Evolutionary conservation across 331 rosid species (phyloP).

Genomic region (Quercus phellos): DNA sequence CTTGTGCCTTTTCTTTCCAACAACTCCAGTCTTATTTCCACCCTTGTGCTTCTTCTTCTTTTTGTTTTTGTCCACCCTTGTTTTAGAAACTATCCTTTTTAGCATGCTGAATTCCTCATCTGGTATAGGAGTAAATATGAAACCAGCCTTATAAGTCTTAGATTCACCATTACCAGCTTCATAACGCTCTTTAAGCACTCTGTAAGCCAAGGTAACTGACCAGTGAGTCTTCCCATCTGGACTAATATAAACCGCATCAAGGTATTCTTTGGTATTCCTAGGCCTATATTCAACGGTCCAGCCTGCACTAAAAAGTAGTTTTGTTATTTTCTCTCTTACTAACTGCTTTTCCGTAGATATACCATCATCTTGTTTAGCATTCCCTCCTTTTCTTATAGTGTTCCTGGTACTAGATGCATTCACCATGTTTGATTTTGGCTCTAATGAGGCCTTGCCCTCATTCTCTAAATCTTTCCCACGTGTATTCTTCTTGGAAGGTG

Average conservation of each 20-base stretch:
- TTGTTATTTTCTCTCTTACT: constrained; percentile 66
- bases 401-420: constrained; percentile 4
- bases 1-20: constrained; percentile 30
- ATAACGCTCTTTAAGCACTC: constrained; percentile 47
- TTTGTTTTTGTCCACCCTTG: constrained; percentile 13
- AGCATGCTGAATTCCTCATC: constrained; percentile 52
- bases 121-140: constrained; percentile 61
- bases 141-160: constrained; percentile 43
- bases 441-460: constrained; percentile 27
- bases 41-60: constrained; percentile 12
- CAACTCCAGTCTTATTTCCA: constrained; percentile 19
- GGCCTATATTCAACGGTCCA: constrained; percentile 83
- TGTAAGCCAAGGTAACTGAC: constrained; percentile 92
- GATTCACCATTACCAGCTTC: constrained; percentile 66
- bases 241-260: constrained; percentile 82
- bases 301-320: constrained; percentile 63
- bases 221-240: constrained; percentile 77
- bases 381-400: constrained; percentile 3
- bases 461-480: constrained; percentile 23
- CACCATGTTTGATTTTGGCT: constrained; percentile 14
- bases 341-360: constrained; percentile 36
- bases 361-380: constrained; percentile 5
- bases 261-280: constrained; percentile 48
- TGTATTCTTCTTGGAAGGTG: constrained; percentile 24
- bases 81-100: constrained; percentile 40